Evolutionary conservation across 192 early-diverging fungal species (phyloP).

Genomic region (Cetraspora pellucida): DNA sequence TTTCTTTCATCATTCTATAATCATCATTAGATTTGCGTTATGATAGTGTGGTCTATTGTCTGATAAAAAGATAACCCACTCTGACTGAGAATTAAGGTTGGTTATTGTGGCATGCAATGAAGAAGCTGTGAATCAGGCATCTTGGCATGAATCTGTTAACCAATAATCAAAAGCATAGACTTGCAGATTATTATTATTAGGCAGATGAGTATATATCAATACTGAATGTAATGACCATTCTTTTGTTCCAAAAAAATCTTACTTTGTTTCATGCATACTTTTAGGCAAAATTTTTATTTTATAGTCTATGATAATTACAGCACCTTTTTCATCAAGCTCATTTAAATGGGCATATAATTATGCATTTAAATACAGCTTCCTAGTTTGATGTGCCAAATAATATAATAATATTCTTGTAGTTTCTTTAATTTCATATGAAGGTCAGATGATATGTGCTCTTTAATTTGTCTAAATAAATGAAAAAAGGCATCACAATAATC

Average conservation of each 20-base stretch:
- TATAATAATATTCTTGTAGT: not conserved
- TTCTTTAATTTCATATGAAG: not conserved
- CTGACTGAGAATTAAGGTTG: not conserved
- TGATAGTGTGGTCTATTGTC: not conserved
- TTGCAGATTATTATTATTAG: not conserved
- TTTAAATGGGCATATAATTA: not conserved
- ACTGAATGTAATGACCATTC: not conserved
- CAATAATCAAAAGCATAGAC: conserved; percentile 2
- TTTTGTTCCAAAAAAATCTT: conserved; percentile 18
- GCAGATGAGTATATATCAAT: not conserved
- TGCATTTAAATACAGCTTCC: not conserved
- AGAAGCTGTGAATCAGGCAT: conserved; percentile 9
- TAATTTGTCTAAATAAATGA: not conserved
- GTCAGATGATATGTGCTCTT: not conserved
- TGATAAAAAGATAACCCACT: too few relatives aligned
- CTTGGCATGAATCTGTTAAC: not conserved
- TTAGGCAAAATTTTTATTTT: conserved; percentile 15
- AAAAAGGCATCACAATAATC: not conserved
- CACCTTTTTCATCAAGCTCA: not conserved
- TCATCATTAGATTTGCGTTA: not conserved
- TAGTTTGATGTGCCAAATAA: not conserved
- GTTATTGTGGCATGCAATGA: not conserved
- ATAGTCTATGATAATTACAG: not conserved
- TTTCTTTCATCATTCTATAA: not conserved
- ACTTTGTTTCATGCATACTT: not conserved